These are phyloP conservation scores for Podospora pseudoanserina DNA, from an alignment of 495 filamentous ascomycete species.

Conservation along the genomic window DNA sequence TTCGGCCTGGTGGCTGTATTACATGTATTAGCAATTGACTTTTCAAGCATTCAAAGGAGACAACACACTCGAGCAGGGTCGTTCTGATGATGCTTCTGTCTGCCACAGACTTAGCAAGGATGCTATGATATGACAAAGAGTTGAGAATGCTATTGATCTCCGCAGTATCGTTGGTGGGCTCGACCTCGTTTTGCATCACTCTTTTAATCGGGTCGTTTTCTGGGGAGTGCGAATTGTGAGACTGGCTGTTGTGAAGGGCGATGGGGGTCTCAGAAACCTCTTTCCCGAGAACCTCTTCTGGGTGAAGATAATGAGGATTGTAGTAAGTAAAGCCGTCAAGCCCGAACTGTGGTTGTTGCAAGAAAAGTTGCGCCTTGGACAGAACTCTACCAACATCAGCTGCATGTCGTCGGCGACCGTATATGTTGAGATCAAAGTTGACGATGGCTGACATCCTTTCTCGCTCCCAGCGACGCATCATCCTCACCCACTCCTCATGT, in stretches of 20 bases:
- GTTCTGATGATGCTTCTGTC: background rate
- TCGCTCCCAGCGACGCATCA: background rate
- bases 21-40: background rate
- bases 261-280: background rate
- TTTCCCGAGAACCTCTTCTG: background rate
- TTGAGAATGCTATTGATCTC: background rate
- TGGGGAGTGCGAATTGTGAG: background rate
- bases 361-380: background rate
- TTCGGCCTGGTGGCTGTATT: constrained; percentile 1
- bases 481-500: background rate
- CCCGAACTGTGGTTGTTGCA: background rate
- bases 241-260: background rate
- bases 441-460: background rate
- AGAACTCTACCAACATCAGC: background rate
- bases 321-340: background rate
- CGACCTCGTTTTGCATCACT: background rate
- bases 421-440: background rate
- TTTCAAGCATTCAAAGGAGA: no score
- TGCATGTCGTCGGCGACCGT: background rate
- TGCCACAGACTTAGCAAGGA: background rate
- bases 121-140: background rate
- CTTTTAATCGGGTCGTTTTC: background rate
- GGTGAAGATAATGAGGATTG: background rate
- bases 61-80: background rate
- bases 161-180: background rate